Percentiles rank a stretch among this genome's conserved stretches.
Conservation (phyloP, 2,329 filamentous ascomycete species). For the Anthostomella pinea region DNA sequence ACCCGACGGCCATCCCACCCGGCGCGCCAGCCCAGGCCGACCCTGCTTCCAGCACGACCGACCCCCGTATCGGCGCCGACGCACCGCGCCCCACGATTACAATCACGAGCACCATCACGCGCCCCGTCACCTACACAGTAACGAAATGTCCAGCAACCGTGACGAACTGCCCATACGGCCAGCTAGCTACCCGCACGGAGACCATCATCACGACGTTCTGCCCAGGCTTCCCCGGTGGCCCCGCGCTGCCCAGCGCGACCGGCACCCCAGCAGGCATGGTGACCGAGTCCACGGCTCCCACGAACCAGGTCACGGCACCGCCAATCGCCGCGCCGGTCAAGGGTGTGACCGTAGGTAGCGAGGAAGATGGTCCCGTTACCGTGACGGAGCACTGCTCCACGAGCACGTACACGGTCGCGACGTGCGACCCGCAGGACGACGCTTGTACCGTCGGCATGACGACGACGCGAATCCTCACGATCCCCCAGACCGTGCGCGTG, state of each 20-base stretch:
- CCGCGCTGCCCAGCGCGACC: slow-evolving; percentile 4
- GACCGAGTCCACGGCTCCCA: not conserved
- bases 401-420: slow-evolving; percentile 12
- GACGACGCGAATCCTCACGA: slow-evolving; percentile 18
- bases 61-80: not conserved
- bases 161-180: slow-evolving; percentile 8
- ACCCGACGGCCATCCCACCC: slow-evolving; percentile 2
- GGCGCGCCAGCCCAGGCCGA: slow-evolving; percentile 2
- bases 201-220: slow-evolving; percentile 24
- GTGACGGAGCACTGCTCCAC: slow-evolving; percentile 18
- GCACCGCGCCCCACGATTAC: slow-evolving; percentile 4
- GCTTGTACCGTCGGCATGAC: slow-evolving; percentile 16
- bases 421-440: slow-evolving; percentile 22
- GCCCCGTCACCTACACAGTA: slow-evolving; percentile 21
- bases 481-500: slow-evolving; percentile 16
- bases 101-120: slow-evolving; percentile 24
- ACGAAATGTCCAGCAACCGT: slow-evolving; percentile 10
- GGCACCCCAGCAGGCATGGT: not conserved
- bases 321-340: not conserved
- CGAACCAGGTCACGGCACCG: not conserved
- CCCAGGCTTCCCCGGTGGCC: too few species aligned
- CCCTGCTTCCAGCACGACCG: not conserved
- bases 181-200: slow-evolving; percentile 18
- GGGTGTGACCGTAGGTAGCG: slow-evolving; percentile 4
- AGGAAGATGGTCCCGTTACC: too few species aligned